Percentiles rank a stretch among this genome's conserved stretches.
phyloP scores from a whole-genome alignment of 345 rosid species.

The Eucalyptus paniculata region DNA sequence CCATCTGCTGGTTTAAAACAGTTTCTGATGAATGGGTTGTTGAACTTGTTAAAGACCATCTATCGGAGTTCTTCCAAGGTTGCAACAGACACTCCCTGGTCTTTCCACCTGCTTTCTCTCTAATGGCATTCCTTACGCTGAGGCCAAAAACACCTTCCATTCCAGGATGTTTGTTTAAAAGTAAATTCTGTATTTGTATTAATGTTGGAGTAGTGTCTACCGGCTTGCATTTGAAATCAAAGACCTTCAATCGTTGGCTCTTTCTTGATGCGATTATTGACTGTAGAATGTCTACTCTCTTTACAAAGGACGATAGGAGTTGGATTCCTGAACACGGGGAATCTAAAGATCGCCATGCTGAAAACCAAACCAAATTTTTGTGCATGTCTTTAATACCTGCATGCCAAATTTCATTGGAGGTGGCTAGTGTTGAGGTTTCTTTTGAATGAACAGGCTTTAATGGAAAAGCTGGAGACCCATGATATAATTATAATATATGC shows the following conservation, averaged over 20 bases:
- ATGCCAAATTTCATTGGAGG: not conserved
- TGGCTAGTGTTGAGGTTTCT: not conserved
- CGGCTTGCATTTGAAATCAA: conserved; percentile 53
- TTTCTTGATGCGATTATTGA: conserved; percentile 77
- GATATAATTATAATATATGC: not conserved
- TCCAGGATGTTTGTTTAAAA: too few species aligned
- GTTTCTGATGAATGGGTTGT: too few species aligned
- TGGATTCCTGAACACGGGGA: not conserved
- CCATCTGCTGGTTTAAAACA: too few species aligned
- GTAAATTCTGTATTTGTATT: too few species aligned
- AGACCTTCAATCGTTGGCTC: conserved; percentile 62
- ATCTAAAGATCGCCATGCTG: not conserved
- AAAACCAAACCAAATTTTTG: not conserved
- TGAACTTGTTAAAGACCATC: too few species aligned
- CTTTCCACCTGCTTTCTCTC: too few species aligned
- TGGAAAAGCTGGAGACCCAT: not conserved
- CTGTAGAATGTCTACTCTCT: not conserved
- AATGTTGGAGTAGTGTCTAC: conserved; percentile 42
- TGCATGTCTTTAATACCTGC: not conserved
- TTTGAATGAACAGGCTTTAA: not conserved
- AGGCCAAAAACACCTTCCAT: too few species aligned
- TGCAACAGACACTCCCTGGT: too few species aligned
- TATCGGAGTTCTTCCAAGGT: too few species aligned
- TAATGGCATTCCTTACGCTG: too few species aligned
- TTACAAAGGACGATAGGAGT: not conserved